These are phyloP conservation scores for Backusella macrospora DNA, from an alignment of 192 early-diverging fungal species.

Conservation along the genomic window DNA sequence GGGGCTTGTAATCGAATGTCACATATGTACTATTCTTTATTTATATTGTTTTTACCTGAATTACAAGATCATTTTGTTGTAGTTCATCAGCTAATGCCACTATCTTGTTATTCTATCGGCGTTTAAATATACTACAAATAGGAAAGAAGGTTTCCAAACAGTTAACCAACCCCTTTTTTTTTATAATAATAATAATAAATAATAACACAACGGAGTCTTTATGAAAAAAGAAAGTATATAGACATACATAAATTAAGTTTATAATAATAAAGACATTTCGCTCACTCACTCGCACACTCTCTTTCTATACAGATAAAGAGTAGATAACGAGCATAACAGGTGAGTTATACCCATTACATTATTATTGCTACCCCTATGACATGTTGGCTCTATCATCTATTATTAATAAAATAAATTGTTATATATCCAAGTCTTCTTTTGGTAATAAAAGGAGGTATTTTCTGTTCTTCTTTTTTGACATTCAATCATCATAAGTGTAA, in stretches of 20 bases:
- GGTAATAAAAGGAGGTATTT: conserved; percentile 12
- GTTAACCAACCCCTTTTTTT: not conserved
- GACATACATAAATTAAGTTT: conserved; percentile 10
- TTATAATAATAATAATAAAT: conserved; percentile 1
- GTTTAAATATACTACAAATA: conserved; percentile 9
- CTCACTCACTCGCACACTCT: no score
- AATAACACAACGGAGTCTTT: conserved; percentile 10
- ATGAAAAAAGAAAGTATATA: conserved; percentile 11
- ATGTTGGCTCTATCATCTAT: not conserved
- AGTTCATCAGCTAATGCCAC: conserved; percentile 7
- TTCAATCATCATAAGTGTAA: conserved; percentile 1
- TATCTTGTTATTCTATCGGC: conserved; percentile 8
- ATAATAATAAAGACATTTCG: no score
- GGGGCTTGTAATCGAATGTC: not conserved
- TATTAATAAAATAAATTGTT: not conserved
- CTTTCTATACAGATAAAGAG: no score
- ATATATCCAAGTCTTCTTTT: not conserved
- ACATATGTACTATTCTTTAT: not conserved
- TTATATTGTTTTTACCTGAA: not conserved
- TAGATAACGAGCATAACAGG: no score
- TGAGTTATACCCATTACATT: no score
- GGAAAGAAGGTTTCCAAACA: conserved; percentile 8
- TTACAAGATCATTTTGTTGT: not conserved
- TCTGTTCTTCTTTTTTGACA: conserved; percentile 12
- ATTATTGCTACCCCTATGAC: no score